Conservation (phyloP, 176 grass and related monocot genomes). For the Aechmea fasciata region DNA sequence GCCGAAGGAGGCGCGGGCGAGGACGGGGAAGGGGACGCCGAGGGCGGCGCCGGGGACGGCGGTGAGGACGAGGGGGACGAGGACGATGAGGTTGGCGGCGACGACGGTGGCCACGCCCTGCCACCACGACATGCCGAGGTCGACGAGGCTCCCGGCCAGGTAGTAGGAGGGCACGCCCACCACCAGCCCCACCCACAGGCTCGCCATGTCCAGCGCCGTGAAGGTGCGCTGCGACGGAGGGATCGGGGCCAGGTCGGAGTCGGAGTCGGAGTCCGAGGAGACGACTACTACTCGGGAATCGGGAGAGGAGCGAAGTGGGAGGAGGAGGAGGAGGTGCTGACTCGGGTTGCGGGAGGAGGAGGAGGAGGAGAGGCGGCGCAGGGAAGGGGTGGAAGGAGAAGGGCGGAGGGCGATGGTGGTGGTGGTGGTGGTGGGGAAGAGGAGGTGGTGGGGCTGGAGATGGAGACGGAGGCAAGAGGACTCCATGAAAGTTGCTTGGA, state of each 20-base stretch:
- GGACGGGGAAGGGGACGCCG: slow-evolving; percentile 75
- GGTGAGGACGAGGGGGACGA: slow-evolving; percentile 57
- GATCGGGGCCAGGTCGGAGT: slow-evolving; percentile 49
- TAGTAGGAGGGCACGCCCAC: slow-evolving; percentile 89
- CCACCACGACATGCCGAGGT: slow-evolving; percentile 91
- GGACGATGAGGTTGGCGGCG: slow-evolving; percentile 55
- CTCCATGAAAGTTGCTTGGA: background rate
- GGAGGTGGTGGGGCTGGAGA: background rate
- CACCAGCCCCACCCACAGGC: slow-evolving; percentile 83
- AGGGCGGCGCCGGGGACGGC: slow-evolving; percentile 53
- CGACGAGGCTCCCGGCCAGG: slow-evolving; percentile 86
- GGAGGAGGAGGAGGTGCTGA: too few relatives aligned
- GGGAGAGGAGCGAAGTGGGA: too few relatives aligned
- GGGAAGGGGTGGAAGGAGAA: background rate
- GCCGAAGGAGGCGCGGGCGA: slow-evolving; percentile 69
- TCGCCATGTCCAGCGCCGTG: slow-evolving; percentile 68
- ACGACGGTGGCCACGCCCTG: slow-evolving; percentile 66
- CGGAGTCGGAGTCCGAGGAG: slow-evolving; percentile 25
- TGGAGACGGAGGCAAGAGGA: background rate
- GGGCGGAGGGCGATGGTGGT: background rate
- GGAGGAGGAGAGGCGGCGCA: background rate
- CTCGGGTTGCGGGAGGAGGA: background rate
- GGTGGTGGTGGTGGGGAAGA: background rate
- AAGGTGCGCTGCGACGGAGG: slow-evolving; percentile 57
- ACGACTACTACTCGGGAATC: too few relatives aligned